Evolutionary conservation across 768 basidiomycete species (phyloP).

Genomic region (Dictyophora rubrovolvata): DNA sequence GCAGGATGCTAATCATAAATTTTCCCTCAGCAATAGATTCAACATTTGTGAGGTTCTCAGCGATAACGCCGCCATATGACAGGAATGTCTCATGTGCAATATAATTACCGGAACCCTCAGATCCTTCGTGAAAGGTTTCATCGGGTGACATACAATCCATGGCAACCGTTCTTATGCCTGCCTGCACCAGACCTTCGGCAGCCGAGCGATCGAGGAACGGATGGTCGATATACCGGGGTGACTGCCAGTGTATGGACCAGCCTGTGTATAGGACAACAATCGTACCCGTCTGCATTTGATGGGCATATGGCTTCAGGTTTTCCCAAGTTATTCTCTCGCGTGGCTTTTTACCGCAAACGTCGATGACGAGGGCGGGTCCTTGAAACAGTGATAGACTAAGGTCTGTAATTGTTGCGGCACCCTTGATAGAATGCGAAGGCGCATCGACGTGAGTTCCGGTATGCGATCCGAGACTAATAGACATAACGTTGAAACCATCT

Average conservation of each 20-base stretch:
- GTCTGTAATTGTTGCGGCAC: conserved; percentile 48
- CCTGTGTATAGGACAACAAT: conserved; percentile 56
- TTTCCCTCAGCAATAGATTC: conserved; percentile 26
- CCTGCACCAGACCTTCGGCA: conserved; percentile 36
- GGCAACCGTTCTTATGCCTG: conserved; percentile 49
- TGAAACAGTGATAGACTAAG: conserved; percentile 45
- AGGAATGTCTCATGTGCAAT: conserved; percentile 51
- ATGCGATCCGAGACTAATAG: conserved; percentile 53
- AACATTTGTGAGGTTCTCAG: conserved; percentile 58
- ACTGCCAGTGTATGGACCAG: conserved; percentile 51
- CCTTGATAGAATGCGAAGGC: conserved; percentile 57
- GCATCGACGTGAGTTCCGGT: conserved; percentile 77
- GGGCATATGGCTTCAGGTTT: conserved; percentile 27
- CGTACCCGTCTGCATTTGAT: conserved; percentile 28
- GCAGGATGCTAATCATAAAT: conserved; percentile 45
- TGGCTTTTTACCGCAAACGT: conserved; percentile 34
- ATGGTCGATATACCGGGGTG: conserved; percentile 44
- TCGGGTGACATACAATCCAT: conserved; percentile 62
- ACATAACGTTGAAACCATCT: conserved; percentile 42
- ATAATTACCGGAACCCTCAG: conserved; percentile 29
- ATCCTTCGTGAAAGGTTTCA: conserved; percentile 32
- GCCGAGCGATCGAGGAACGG: conserved; percentile 51
- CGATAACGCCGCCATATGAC: conserved; percentile 53
- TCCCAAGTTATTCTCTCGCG: conserved; percentile 49
- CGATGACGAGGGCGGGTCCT: conserved; percentile 45